Evolutionary conservation across 2,329 filamentous ascomycete species (phyloP).

Genomic region (Ilyonectria mors-panacis): DNA sequence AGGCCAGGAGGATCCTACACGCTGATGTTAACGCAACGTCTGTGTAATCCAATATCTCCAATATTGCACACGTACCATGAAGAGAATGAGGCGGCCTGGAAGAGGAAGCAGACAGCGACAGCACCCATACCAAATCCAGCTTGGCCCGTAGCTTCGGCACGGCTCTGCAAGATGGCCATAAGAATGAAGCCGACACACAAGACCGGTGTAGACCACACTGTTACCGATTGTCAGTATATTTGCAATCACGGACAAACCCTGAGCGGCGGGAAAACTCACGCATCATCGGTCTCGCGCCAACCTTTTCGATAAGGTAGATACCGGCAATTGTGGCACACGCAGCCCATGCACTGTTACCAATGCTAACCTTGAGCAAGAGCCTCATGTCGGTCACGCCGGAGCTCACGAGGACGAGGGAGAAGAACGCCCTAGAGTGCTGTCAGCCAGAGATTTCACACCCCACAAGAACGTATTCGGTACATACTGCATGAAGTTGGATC

Average conservation of each 20-base stretch:
- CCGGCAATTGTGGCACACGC: neutral
- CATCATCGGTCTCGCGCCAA: neutral
- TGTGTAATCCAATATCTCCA: neutral
- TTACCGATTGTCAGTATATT: neutral
- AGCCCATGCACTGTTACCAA: constrained; percentile 8
- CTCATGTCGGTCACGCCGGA: neutral
- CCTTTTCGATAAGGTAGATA: neutral
- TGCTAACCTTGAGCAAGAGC: neutral
- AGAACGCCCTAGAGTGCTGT: neutral
- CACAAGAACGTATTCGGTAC: neutral
- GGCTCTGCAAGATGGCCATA: constrained; percentile 4
- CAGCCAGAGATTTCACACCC: neutral
- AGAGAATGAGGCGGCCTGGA: constrained; percentile 10
- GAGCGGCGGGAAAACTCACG: neutral
- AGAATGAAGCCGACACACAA: neutral
- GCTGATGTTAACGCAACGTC: too few species aligned
- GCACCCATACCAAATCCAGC: neutral
- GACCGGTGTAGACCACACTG: neutral
- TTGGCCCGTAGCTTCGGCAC: neutral
- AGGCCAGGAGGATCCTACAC: constrained; percentile 1
- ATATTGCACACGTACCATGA: neutral
- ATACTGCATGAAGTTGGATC: constrained; percentile 6
- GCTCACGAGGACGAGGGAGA: neutral
- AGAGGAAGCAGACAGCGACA: constrained; percentile 11
- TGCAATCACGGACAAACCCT: too few species aligned